Base-by-base conservation (phyloP, 495 filamentous ascomycete species). In the Podospora pseudoanserina region DNA sequence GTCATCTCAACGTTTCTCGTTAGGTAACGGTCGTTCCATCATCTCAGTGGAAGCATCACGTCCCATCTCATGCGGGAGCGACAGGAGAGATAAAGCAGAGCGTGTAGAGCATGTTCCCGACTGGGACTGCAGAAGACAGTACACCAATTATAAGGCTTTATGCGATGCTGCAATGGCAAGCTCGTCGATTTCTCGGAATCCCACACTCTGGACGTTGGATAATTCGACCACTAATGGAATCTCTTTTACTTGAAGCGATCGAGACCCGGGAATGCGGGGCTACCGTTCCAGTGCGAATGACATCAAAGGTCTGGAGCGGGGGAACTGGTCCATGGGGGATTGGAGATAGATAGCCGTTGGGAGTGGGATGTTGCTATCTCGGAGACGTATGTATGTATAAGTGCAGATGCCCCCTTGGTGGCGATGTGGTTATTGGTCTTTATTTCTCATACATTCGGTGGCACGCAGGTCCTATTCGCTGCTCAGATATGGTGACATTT, bases 221-320 rank as follows among this genome's bases (percentile, higher is more conserved):
- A 49, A 49, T 49, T 49, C 39, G 39, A 49, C 39, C 39, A 49
- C 39, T 49, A 49, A 49, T 49, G 39, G 39, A 49, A 49, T 49
- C 39, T 49, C 23, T 16, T 2, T 11, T 5, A 16, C 13, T 13
- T 49, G 5, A 49, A 49, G 39, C 2, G 39, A 49, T 49, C 39
- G 15, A 16, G 39, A 49, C 39, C 39, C 39, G 39, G 39, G 39
- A 49, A 49, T 49, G 39, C 19, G 55, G 55, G 55, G 23, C 55
- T 58, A 58, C 55, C 55, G 55, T 58, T 58, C 55, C 23, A n/a
- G 55, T 58, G 55, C 55, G 19, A 58, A 58, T 58, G 55, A 58
- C 55, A 58, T 58, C 55, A 58, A 56, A 15, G 55, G 7, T 20
- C 23, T n/a, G 55, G 55, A 58, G 55, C 55, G 55, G 55, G 55